Evolutionary conservation across 1,284 basidiomycete species (phyloP).

Genomic region (Leccinum cinnamomeum): DNA sequence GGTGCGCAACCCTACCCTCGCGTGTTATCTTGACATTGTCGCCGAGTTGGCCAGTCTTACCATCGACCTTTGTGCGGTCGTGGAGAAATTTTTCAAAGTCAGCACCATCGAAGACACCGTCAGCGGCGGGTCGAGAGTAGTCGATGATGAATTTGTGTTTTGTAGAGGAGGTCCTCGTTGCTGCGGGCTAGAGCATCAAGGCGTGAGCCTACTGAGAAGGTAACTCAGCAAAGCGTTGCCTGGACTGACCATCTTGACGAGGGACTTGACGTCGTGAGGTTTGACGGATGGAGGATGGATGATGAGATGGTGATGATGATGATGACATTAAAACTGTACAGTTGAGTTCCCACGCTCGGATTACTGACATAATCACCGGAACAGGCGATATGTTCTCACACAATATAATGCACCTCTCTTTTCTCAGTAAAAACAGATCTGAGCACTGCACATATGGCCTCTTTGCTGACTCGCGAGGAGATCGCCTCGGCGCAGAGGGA

Average conservation of each 20-base stretch:
- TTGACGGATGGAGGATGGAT: neutral
- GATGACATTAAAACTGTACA: slow-evolving; percentile 42
- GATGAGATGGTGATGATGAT: slow-evolving; percentile 2
- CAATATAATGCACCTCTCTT: neutral
- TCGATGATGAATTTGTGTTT: slow-evolving; percentile 95
- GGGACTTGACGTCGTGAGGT: slow-evolving; percentile 25
- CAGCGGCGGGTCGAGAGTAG: slow-evolving; percentile 89
- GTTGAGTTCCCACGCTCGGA: slow-evolving; percentile 28
- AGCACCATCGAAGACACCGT: slow-evolving; percentile 89
- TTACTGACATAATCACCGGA: slow-evolving; percentile 18
- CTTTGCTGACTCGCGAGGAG: slow-evolving; percentile 59
- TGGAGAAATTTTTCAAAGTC: slow-evolving; percentile 94
- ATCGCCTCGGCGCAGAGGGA: slow-evolving; percentile 69
- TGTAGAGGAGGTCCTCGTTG: slow-evolving; percentile 64
- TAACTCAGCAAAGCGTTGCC: slow-evolving; percentile 84
- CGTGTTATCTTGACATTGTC: slow-evolving; percentile 81
- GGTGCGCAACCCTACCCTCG: slow-evolving; percentile 56
- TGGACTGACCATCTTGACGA: slow-evolving; percentile 67
- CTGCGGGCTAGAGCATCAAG: slow-evolving; percentile 53
- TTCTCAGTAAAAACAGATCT: neutral
- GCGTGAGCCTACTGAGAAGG: slow-evolving; percentile 89
- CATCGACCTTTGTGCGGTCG: slow-evolving; percentile 88
- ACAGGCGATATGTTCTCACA: slow-evolving; percentile 18
- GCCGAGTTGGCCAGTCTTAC: slow-evolving; percentile 83
- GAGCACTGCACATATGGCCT: slow-evolving; percentile 28